Percentiles rank a stretch among this genome's conserved stretches.
These are phyloP conservation scores for Tetrahymena borealis DNA, from an alignment of 73 alveolate species.

Conservation along the genomic window DNA sequence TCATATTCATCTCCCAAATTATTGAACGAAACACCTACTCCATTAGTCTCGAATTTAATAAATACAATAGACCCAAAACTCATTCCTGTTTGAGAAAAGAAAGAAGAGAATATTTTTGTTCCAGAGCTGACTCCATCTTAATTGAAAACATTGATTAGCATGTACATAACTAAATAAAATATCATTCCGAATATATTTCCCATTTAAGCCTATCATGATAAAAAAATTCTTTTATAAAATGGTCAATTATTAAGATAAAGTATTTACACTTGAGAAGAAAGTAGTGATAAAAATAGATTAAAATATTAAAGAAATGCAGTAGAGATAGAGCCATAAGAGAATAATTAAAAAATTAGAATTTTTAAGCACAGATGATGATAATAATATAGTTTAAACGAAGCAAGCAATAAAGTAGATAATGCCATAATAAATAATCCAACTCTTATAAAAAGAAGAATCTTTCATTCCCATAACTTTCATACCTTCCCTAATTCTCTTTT, in stretches of 20 bases:
- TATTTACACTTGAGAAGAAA: constrained; percentile 9
- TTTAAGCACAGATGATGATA: not conserved
- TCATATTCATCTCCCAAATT: not conserved
- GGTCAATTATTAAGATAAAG: not conserved
- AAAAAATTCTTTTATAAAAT: not conserved
- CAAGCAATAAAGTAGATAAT: constrained; percentile 47
- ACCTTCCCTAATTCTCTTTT: constrained; percentile 87
- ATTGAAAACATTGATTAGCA: not conserved
- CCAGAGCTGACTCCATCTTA: not conserved
- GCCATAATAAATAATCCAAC: constrained; percentile 71
- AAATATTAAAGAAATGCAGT: not conserved
- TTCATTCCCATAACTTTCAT: constrained; percentile 97
- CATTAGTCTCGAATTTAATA: not conserved
- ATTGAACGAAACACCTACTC: not conserved
- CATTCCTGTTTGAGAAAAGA: not conserved
- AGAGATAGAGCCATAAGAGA: not conserved
- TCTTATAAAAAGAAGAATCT: constrained; percentile 69
- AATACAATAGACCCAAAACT: not conserved
- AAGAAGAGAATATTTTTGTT: not conserved
- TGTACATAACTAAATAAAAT: constrained; percentile 12
- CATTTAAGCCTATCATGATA: not conserved
- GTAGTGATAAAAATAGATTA: constrained; percentile 15
- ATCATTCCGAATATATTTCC: constrained; percentile 24
- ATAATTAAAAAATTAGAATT: constrained; percentile 5
- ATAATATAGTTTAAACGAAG: constrained; percentile 33